Evolutionary conservation across 2,329 filamentous ascomycete genomes (phyloP).

Genomic region (Cladosporium cucumerinum): DNA sequence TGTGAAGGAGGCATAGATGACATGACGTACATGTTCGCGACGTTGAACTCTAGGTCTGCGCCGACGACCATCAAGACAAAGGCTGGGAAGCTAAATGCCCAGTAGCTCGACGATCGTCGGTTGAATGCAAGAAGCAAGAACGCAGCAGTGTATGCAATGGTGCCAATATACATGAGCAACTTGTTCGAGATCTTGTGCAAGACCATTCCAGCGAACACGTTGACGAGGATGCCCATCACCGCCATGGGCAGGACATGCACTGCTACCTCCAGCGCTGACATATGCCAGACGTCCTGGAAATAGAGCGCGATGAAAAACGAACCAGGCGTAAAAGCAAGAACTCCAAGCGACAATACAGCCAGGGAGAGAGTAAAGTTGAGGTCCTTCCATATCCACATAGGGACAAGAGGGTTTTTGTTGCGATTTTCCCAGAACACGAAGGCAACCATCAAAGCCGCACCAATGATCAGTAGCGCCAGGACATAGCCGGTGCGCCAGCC

Average conservation of each 20-base stretch:
- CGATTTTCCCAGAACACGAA: slow-evolving; percentile 64
- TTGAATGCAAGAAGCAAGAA: slow-evolving; percentile 59
- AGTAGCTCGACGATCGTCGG: slow-evolving; percentile 55
- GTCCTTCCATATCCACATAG: slow-evolving; percentile 59
- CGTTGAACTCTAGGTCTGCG: slow-evolving; percentile 68
- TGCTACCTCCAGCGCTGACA: slow-evolving; percentile 57
- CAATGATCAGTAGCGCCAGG: slow-evolving; percentile 59
- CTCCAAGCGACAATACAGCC: slow-evolving; percentile 55
- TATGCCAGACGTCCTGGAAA: slow-evolving; percentile 56
- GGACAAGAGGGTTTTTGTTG: slow-evolving; percentile 44
- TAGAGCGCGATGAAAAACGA: slow-evolving; percentile 56
- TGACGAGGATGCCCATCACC: slow-evolving; percentile 60
- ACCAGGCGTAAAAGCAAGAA: slow-evolving; percentile 54
- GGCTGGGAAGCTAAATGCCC: slow-evolving; percentile 62
- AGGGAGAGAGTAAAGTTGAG: slow-evolving; percentile 63
- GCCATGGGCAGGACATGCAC: slow-evolving; percentile 64
- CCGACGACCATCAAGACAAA: slow-evolving; percentile 61
- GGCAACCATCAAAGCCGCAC: slow-evolving; percentile 51
- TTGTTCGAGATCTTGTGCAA: slow-evolving; percentile 64
- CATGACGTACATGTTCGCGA: slow-evolving; percentile 71
- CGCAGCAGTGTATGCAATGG: slow-evolving; percentile 42
- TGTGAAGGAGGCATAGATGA: slow-evolving; percentile 60
- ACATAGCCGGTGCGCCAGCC: slow-evolving; percentile 64
- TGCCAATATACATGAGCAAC: slow-evolving; percentile 55
- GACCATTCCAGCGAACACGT: slow-evolving; percentile 59